Conservation (phyloP, 208 protist genomes). For the Leishmania braziliensis region DNA sequence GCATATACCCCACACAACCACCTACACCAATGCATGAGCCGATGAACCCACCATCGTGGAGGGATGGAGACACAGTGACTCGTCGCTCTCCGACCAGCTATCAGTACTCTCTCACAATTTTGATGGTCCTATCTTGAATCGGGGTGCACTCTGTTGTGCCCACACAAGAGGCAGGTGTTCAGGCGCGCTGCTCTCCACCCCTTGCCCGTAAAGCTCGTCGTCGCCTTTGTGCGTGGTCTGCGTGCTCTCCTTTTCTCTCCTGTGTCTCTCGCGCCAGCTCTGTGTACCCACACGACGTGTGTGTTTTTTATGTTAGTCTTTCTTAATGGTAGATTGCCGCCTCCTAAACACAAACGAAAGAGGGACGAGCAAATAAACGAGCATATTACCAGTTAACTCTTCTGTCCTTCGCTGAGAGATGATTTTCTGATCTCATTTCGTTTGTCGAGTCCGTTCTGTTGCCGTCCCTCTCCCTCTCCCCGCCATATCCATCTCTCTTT, state of each 20-base stretch:
- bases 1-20: neutral
- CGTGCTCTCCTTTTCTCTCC: neutral
- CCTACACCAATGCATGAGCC: neutral
- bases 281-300: neutral
- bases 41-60: neutral
- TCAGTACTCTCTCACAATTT: neutral
- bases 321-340: neutral
- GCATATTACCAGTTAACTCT: neutral
- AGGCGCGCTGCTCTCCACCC: neutral
- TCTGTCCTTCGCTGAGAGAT: neutral
- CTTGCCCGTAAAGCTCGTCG: neutral
- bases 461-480: neutral
- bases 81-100: neutral
- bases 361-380: neutral
- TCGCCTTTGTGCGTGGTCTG: neutral
- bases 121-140: neutral
- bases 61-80: neutral
- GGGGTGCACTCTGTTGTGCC: neutral
- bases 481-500: neutral
- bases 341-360: neutral
- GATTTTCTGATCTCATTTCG: constrained; percentile 1
- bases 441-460: neutral
- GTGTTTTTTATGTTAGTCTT: neutral
- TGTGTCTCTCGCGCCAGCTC: neutral
- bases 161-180: neutral